phyloP scores from a whole-genome alignment of 2,329 filamentous ascomycete species.

The Fusarium decemcellulare region DNA sequence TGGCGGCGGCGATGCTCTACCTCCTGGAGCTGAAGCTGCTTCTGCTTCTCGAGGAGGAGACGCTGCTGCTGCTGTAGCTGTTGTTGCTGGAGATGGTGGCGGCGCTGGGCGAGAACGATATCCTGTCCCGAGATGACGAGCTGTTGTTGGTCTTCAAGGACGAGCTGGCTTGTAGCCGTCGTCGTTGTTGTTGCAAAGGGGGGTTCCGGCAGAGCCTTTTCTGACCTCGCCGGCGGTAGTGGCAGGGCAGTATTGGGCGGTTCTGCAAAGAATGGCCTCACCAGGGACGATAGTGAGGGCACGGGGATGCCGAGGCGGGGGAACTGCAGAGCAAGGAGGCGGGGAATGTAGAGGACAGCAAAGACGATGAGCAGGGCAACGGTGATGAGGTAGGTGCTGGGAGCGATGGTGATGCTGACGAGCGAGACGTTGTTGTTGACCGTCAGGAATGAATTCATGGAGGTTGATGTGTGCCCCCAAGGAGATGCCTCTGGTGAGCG shows the following conservation, averaged over 20 bases:
- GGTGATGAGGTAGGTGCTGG: slow-evolving; percentile 69
- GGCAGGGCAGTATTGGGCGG: slow-evolving; percentile 9
- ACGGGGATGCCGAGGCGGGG: slow-evolving; percentile 54
- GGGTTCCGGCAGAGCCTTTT: slow-evolving; percentile 47
- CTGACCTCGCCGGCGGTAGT: slow-evolving; percentile 17
- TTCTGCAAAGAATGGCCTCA: slow-evolving; percentile 36
- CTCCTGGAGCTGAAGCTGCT: slow-evolving; percentile 39
- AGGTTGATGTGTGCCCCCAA: slow-evolving; percentile 39
- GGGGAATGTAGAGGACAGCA: slow-evolving; percentile 62
- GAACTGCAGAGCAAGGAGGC: slow-evolving; percentile 51
- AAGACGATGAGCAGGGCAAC: slow-evolving; percentile 66
- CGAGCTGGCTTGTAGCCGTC: slow-evolving; percentile 42
- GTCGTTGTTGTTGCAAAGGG: slow-evolving; percentile 21
- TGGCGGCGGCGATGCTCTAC: slow-evolving; percentile 36
- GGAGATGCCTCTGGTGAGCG: background rate
- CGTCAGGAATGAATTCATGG: slow-evolving; percentile 72
- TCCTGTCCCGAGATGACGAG: slow-evolving; percentile 50
- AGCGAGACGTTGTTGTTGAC: slow-evolving; percentile 74
- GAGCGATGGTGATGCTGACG: slow-evolving; percentile 71
- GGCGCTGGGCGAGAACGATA: slow-evolving; percentile 45
- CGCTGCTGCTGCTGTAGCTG: slow-evolving; percentile 31
- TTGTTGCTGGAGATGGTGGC: slow-evolving; percentile 39
- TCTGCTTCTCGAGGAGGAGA: slow-evolving; percentile 37
- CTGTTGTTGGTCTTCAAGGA: slow-evolving; percentile 53
- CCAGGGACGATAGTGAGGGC: slow-evolving; percentile 40